Evolutionary conservation across 768 basidiomycete species (phyloP).

Genomic region (Trametes cinnabarina): DNA sequence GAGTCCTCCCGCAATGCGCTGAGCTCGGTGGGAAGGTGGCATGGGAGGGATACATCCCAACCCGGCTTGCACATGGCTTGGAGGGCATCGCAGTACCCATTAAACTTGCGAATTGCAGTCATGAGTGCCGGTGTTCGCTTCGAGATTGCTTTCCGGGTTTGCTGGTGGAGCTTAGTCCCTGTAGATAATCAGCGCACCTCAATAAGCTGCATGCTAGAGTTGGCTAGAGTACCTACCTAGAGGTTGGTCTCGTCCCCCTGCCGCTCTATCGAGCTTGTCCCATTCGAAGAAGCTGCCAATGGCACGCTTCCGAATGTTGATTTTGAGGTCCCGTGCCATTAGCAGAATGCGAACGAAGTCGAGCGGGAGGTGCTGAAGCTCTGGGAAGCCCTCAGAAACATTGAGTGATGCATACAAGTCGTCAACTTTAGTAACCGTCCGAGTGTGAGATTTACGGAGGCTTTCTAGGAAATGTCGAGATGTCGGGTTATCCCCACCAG

Average conservation of each 20-base stretch:
- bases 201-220: too few relatives aligned
- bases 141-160: conserved; percentile 31
- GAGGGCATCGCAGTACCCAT: conserved; percentile 28
- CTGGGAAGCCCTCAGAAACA: conserved; percentile 32
- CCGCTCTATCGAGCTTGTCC: conserved; percentile 36
- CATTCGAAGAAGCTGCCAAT: conserved; percentile 38
- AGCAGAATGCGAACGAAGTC: conserved; percentile 34
- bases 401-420: conserved; percentile 36
- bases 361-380: conserved; percentile 30
- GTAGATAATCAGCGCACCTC: too few relatives aligned
- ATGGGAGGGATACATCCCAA: conserved; percentile 34
- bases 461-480: conserved; percentile 4
- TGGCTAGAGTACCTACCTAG: conserved; percentile 31
- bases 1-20: conserved; percentile 15
- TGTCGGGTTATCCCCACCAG: background rate
- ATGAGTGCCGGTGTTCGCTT: conserved; percentile 32
- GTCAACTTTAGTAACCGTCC: conserved; percentile 25
- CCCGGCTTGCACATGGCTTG: conserved; percentile 17
- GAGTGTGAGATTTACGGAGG: conserved; percentile 18
- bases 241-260: conserved; percentile 28
- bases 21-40: conserved; percentile 33
- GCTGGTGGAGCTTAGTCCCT: conserved; percentile 36
- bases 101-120: conserved; percentile 32
- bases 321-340: conserved; percentile 38
- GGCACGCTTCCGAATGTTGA: conserved; percentile 35